A percentile compares a stretch with the other conserved stretches of the same genome.
These are phyloP conservation scores for Endoconidiophora polonica DNA, from an alignment of 2,329 filamentous ascomycete genomes.

Conservation along the genomic window DNA sequence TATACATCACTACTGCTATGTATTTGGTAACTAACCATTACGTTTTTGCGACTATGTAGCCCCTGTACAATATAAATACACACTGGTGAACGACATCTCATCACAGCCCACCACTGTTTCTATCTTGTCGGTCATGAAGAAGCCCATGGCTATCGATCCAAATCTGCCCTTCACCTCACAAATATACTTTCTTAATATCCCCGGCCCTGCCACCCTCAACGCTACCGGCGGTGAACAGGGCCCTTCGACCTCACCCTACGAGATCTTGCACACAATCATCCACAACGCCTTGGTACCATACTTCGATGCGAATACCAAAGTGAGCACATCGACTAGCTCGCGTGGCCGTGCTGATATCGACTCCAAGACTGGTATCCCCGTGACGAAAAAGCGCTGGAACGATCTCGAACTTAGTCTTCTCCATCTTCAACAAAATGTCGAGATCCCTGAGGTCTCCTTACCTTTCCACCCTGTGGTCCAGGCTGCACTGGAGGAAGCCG, in stretches of 20 bases:
- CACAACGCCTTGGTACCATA: slow-evolving; percentile 87
- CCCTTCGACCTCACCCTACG: slow-evolving; percentile 65
- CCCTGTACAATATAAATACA: slow-evolving; percentile 52
- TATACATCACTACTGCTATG: neutral
- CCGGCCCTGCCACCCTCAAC: slow-evolving; percentile 57
- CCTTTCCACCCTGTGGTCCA: slow-evolving; percentile 82
- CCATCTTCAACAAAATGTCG: slow-evolving; percentile 92
- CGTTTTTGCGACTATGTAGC: slow-evolving; percentile 19
- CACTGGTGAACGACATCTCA: slow-evolving; percentile 65
- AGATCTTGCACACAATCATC: slow-evolving; percentile 80
- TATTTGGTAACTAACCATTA: neutral
- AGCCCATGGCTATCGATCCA: slow-evolving; percentile 73
- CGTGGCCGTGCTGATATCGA: slow-evolving; percentile 72
- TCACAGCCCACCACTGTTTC: slow-evolving; percentile 65
- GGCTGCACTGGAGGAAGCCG: slow-evolving; percentile 63
- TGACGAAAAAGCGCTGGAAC: slow-evolving; percentile 93
- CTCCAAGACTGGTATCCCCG: slow-evolving; percentile 82
- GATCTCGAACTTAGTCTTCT: slow-evolving; percentile 81
- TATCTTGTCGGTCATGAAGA: slow-evolving; percentile 80
- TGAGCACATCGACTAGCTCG: slow-evolving; percentile 44
- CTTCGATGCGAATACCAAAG: slow-evolving; percentile 91
- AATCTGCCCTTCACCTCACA: slow-evolving; percentile 68
- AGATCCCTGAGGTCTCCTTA: slow-evolving; percentile 83
- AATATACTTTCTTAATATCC: slow-evolving; percentile 83
- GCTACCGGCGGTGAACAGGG: slow-evolving; percentile 53